phyloP scores from a whole-genome alignment of 1,139 yeast genomes.

The Geotrichum restrictum region DNA sequence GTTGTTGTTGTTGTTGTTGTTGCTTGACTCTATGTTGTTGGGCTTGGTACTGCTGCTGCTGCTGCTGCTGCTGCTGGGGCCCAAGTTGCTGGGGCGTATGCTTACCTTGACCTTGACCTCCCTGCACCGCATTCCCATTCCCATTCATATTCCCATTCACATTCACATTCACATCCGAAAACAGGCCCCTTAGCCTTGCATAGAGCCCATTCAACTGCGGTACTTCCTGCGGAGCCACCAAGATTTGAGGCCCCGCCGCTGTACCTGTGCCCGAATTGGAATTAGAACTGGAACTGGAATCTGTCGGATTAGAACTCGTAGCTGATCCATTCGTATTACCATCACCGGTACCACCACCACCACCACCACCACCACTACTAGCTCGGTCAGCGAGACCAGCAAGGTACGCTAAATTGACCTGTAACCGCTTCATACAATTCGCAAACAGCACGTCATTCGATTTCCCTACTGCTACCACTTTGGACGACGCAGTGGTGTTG shows the following conservation, averaged over 20 bases:
- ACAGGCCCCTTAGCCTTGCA: constrained; percentile 31
- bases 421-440: constrained; percentile 36
- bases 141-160: no score
- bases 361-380: neutral
- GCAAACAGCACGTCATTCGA: constrained; percentile 26
- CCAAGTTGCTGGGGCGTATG: constrained; percentile 23
- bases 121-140: no score
- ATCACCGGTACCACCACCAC: neutral
- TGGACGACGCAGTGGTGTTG: neutral
- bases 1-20: constrained; percentile 20
- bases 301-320: constrained; percentile 25
- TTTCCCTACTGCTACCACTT: neutral
- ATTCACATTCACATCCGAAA: no score
- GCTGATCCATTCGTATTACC: constrained; percentile 18
- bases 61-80: constrained; percentile 15
- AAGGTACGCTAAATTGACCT: constrained; percentile 35
- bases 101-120: constrained; percentile 27
- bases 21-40: constrained; percentile 26
- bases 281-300: neutral
- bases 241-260: constrained; percentile 33
- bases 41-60: constrained; percentile 17
- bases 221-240: constrained; percentile 35
- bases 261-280: constrained; percentile 25
- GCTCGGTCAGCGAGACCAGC: constrained; percentile 31
- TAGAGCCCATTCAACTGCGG: constrained; percentile 34